Percentiles rank a stretch among this genome's conserved stretches.
phyloP scores from a whole-genome alignment of 345 rosid species.

The Citrus hindsii region DNA sequence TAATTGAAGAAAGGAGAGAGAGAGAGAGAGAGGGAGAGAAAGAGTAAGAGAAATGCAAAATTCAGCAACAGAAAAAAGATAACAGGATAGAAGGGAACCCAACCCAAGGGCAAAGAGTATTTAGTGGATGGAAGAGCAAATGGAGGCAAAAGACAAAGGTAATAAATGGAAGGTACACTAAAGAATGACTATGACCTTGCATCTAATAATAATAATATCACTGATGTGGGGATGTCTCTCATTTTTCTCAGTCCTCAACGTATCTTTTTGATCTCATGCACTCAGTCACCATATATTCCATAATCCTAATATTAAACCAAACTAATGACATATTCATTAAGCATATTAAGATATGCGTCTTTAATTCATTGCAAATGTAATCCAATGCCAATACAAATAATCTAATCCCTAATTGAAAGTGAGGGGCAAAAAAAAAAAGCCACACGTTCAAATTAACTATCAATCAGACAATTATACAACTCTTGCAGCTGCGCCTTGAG shows the following conservation, averaged over 20 bases:
- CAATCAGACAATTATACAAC: background rate
- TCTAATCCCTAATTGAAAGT: background rate
- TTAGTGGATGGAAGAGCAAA: constrained; percentile 52
- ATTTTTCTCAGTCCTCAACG: constrained; percentile 29
- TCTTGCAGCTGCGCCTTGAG: too few relatives aligned
- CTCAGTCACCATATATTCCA: constrained; percentile 33
- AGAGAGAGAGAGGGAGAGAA: background rate
- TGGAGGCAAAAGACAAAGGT: constrained; percentile 73
- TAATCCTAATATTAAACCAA: constrained; percentile 21
- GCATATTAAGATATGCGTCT: constrained; percentile 4
- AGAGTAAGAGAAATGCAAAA: constrained; percentile 9
- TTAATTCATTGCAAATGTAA: background rate
- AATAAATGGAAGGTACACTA: constrained; percentile 62
- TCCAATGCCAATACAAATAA: background rate
- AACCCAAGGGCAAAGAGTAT: constrained; percentile 44
- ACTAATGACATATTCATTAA: constrained; percentile 20
- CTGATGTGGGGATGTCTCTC: constrained; percentile 56
- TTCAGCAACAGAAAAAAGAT: constrained; percentile 16
- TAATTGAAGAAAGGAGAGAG: constrained; percentile 19
- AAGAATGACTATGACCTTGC: constrained; percentile 71
- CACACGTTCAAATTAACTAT: background rate
- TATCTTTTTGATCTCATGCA: constrained; percentile 32
- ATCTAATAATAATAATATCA: constrained; percentile 73
- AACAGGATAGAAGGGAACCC: constrained; percentile 20
- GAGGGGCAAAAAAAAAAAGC: background rate